Evolutionary conservation across 108 stramenopile species (phyloP).

Genomic region (Nitzschia putrida): DNA sequence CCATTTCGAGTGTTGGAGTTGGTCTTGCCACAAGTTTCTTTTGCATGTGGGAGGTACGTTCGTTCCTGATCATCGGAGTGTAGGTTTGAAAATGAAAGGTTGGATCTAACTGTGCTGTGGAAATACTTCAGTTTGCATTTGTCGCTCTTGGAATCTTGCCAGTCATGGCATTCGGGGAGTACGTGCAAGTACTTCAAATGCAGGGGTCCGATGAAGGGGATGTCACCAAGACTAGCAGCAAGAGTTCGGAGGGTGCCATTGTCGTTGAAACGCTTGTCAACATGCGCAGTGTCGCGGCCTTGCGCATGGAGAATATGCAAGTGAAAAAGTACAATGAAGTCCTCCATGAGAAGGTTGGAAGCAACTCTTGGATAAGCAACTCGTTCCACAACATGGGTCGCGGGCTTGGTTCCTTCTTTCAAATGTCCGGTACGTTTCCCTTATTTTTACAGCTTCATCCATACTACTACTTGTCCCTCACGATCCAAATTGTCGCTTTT

Average conservation of each 20-base stretch:
- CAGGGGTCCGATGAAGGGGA: constrained; percentile 51
- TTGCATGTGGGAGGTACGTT: constrained; percentile 51
- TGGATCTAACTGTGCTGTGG: not conserved
- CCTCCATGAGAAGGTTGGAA: constrained; percentile 5
- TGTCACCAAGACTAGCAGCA: constrained; percentile 31
- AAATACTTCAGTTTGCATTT: constrained; percentile 53
- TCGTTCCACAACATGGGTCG: constrained; percentile 14
- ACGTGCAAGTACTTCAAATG: constrained; percentile 54
- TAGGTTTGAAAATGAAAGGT: not conserved
- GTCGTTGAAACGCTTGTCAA: constrained; percentile 57
- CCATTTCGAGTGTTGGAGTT: constrained; percentile 44
- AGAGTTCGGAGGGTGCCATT: constrained; percentile 45
- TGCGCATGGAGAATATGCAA: constrained; percentile 38
- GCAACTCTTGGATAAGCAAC: constrained; percentile 15
- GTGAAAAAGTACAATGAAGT: constrained; percentile 30
- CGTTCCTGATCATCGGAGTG: no score
- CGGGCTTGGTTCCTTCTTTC: constrained; percentile 27
- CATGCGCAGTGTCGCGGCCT: constrained; percentile 59
- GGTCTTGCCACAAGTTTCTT: constrained; percentile 56
- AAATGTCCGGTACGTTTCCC: constrained; percentile 34
- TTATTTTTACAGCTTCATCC: constrained; percentile 2
- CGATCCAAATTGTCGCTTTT: not conserved
- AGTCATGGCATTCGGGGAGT: constrained; percentile 55
- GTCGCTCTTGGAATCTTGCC: constrained; percentile 51
- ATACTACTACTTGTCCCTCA: not conserved